Conservation (phyloP, 192 early-diverging fungal genomes). For the Podila epigama region DNA sequence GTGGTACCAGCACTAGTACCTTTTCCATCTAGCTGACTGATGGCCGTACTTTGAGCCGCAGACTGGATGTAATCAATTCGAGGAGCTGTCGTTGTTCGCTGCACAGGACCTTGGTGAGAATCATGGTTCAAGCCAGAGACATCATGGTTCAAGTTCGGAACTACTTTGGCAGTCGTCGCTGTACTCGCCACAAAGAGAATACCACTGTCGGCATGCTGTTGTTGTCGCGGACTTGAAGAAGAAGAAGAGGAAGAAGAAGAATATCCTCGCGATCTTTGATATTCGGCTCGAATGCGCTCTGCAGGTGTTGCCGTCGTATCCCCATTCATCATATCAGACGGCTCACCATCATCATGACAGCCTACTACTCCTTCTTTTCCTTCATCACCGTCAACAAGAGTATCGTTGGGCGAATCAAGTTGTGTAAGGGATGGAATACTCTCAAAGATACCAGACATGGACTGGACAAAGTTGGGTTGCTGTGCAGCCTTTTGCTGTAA, state of each 20-base stretch:
- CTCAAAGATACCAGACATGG: not conserved
- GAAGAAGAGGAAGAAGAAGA: too few relatives aligned
- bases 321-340: not conserved
- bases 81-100: not conserved
- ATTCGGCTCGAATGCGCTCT: not conserved
- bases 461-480: slow-evolving; percentile 1
- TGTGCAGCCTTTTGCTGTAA: slow-evolving; percentile 1
- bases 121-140: not conserved
- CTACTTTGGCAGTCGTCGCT: slow-evolving; percentile 17
- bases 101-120: too few relatives aligned
- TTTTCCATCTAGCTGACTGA: not conserved
- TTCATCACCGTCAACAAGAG: not conserved
- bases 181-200: slow-evolving; percentile 33
- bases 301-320: not conserved
- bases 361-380: not conserved
- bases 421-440: not conserved
- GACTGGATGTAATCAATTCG: not conserved
- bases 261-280: not conserved
- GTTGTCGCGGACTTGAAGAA: not conserved
- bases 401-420: not conserved
- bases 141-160: slow-evolving; percentile 11
- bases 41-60: not conserved
- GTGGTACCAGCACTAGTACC: not conserved
- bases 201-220: slow-evolving; percentile 19
- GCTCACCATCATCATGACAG: slow-evolving; percentile 9